Base-by-base conservation (phyloP, 2,329 filamentous ascomycete genomes). In the Leptographium wingfieldii region DNA sequence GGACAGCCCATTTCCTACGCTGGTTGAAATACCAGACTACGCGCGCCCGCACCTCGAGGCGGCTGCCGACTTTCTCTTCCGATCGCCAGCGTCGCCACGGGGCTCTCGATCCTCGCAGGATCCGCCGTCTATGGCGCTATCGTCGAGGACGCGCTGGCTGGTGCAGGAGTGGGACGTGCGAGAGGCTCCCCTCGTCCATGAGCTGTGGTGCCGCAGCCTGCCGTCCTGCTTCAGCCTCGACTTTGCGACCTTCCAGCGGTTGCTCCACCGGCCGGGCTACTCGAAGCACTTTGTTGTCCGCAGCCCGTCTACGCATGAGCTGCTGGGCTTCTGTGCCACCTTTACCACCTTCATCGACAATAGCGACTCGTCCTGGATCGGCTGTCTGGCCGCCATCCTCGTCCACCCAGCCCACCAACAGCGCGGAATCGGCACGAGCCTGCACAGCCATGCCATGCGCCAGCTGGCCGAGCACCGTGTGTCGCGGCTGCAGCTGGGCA, bases 301-400 rank as follows among this genome's bases (percentile, higher is more conserved):
- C 56, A 74, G 79, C n/a, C 73, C 77, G 2, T 68, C 68, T 12
- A 74, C 69, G 3, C 68, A 68, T 9, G 71, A 73, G 43, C 65
- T 80, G 29, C 67, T 84, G 46, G 82, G 81, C 0, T 84, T 84
- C 63, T 84, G 81, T 65, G 80, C 81, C 11, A 83, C 81, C 10
- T 84, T 80, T 66, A 79, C 80, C 35, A 81, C 78, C 4, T 83
- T 80, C 67, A 75, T 77, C 54, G 78, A 82, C 63, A 76, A 76
- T 63, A 76, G 73, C 48, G 76, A 74, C 25, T 77, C 81, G 63
- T 74, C 74, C 40, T 71, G 83, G 49, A 73, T 84, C 55, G 82
- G 80, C 10, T 84, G 80, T 3, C 67, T 85, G 38, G 80, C 80
- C 12, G 69, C 76, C 12, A 68, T 85, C 33, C 68, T 84, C 40